Evolutionary conservation across 192 early-diverging fungal species (phyloP).

Genomic region (Dissophora ornata): DNA sequence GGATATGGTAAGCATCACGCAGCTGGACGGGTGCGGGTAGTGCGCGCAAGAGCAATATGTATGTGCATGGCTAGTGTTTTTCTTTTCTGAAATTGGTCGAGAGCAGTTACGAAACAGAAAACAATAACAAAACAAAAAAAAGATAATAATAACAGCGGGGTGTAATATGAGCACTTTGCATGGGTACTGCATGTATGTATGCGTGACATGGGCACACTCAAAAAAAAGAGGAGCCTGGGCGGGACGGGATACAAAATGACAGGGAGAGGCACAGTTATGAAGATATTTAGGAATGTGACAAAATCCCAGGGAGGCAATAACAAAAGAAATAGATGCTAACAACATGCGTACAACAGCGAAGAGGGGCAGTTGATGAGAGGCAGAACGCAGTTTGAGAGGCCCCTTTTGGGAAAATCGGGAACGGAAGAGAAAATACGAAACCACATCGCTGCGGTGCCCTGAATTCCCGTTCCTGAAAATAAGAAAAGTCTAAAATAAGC

Average conservation of each 20-base stretch:
- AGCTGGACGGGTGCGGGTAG: not conserved
- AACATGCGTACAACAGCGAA: no score
- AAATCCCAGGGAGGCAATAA: no score
- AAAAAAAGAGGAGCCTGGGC: no score
- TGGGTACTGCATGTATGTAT: not conserved
- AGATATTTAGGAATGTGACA: no score
- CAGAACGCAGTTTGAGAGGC: no score
- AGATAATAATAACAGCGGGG: slow-evolving; percentile 10
- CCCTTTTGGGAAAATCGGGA: no score
- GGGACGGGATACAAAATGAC: no score
- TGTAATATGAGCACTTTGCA: slow-evolving; percentile 20
- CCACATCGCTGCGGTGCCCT: not conserved
- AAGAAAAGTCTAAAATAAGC: not conserved
- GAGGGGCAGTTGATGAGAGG: no score
- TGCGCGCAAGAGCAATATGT: not conserved
- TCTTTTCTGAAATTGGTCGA: slow-evolving; percentile 16
- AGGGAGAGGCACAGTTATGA: no score
- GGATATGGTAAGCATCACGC: slow-evolving; percentile 43
- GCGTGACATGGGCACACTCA: no score
- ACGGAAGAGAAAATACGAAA: slow-evolving; percentile 10
- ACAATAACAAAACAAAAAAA: no score
- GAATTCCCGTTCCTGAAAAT: slow-evolving; percentile 21
- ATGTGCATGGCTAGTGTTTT: slow-evolving; percentile 7
- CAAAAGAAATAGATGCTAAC: no score
- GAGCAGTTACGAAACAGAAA: slow-evolving; percentile 9